These are phyloP conservation scores for Ilyonectria mors-panacis DNA, from an alignment of 2,329 filamentous ascomycete species.

Conservation along the genomic window DNA sequence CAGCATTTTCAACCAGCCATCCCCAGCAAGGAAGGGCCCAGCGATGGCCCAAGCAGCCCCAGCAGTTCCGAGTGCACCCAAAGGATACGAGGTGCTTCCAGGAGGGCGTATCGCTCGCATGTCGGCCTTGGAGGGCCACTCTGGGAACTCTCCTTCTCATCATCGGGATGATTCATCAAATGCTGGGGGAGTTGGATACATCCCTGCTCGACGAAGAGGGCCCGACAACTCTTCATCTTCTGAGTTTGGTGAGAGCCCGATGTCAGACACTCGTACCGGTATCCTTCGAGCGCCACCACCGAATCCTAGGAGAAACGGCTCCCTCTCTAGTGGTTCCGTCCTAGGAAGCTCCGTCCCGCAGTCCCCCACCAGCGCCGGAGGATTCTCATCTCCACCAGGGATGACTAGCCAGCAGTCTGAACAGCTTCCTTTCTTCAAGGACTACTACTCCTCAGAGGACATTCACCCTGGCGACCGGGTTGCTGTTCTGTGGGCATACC, in stretches of 20 bases:
- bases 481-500: slow-evolving; percentile 95
- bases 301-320: slow-evolving; percentile 82
- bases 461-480: slow-evolving; percentile 94
- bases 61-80: slow-evolving; percentile 52
- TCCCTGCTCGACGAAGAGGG: slow-evolving; percentile 60
- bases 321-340: slow-evolving; percentile 87
- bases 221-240: slow-evolving; percentile 78
- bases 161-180: slow-evolving; percentile 59
- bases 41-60: slow-evolving; percentile 56
- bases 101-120: slow-evolving; percentile 94
- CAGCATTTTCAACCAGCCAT: slow-evolving; percentile 91
- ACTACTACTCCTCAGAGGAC: slow-evolving; percentile 98
- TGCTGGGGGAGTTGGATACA: slow-evolving; percentile 65
- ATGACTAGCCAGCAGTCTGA: slow-evolving; percentile 93
- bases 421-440: slow-evolving; percentile 96
- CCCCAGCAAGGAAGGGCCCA: slow-evolving; percentile 73
- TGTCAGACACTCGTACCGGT: slow-evolving; percentile 72
- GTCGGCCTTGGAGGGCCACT: slow-evolving; percentile 89
- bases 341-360: slow-evolving; percentile 79
- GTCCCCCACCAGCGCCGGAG: slow-evolving; percentile 80
- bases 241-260: slow-evolving; percentile 79
- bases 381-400: slow-evolving; percentile 88
- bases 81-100: slow-evolving; percentile 82
- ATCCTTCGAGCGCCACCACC: slow-evolving; percentile 70
- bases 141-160: slow-evolving; percentile 71